phyloP scores from a whole-genome alignment of 2,329 filamentous ascomycete species.

The Ceratocystis alfenasii region DNA sequence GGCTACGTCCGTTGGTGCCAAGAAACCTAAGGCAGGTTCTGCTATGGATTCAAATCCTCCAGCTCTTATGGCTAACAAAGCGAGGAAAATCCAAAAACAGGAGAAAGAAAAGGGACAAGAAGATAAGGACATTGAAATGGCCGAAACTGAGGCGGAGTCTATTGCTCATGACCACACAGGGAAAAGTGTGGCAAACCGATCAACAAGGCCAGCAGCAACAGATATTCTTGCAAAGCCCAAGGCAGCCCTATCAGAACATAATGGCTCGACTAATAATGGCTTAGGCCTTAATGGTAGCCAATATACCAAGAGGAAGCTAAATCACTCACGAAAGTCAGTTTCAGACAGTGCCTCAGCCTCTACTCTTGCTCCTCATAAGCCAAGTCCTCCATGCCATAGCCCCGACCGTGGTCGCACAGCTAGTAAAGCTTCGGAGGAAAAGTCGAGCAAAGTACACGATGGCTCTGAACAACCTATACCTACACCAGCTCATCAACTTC shows the following conservation, averaged over 20 bases:
- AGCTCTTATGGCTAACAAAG: conserved; percentile 21
- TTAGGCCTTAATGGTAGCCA: background rate
- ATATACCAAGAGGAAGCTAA: background rate
- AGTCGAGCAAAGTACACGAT: conserved; percentile 24
- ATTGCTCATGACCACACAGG: background rate
- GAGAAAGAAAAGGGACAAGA: conserved; percentile 23
- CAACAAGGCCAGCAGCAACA: background rate
- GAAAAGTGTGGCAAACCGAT: background rate
- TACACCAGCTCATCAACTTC: conserved; percentile 28
- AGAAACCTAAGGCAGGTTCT: background rate
- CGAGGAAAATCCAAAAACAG: background rate
- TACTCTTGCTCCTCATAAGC: background rate
- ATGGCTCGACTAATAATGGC: background rate
- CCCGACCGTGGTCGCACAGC: background rate
- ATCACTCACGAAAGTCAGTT: background rate
- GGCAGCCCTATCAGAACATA: background rate
- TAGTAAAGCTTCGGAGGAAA: background rate
- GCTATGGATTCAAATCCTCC: background rate
- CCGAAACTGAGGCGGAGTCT: background rate
- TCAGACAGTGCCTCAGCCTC: background rate
- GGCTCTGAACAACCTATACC: background rate
- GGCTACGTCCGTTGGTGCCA: background rate
- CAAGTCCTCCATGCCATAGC: background rate
- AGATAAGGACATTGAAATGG: background rate
- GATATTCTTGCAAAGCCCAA: background rate